Conservation (phyloP, 371 early-diverging fungal species). For the Mucor circinelloides region DNA sequence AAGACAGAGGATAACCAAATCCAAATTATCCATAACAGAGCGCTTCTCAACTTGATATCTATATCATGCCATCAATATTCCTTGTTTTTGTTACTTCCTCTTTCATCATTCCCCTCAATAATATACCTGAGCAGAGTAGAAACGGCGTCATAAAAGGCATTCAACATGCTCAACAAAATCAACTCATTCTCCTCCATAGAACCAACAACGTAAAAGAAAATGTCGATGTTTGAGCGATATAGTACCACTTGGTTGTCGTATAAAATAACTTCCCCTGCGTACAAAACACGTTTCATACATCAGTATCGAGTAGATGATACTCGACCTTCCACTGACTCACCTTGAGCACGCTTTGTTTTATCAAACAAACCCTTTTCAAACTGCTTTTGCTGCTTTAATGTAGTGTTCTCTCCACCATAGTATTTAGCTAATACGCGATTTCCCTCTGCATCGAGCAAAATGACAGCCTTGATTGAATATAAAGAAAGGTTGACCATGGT, state of each 20-base stretch:
- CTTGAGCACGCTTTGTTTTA: constrained; percentile 80
- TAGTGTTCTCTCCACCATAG: constrained; percentile 64
- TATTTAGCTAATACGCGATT: constrained; percentile 94
- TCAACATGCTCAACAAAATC: constrained; percentile 77
- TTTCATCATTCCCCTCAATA: background rate
- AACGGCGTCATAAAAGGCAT: constrained; percentile 85
- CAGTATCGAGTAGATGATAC: background rate
- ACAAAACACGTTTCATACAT: background rate
- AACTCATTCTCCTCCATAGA: constrained; percentile 94
- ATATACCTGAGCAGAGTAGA: constrained; percentile 78
- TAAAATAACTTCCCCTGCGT: constrained; percentile 81
- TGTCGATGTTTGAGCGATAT: constrained; percentile 84
- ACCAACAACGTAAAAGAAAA: constrained; percentile 91
- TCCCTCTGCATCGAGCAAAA: constrained; percentile 92
- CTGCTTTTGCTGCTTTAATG: constrained; percentile 84
- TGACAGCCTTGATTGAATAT: constrained; percentile 84
- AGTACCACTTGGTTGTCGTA: constrained; percentile 90
- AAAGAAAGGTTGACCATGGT: constrained; percentile 80
- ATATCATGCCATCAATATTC: background rate
- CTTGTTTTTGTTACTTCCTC: background rate
- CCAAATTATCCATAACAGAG: constrained; percentile 86
- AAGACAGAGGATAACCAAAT: constrained; percentile 86
- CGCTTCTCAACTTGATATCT: constrained; percentile 92
- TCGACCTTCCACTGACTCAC: constrained; percentile 16
- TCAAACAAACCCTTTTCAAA: constrained; percentile 93